Evolutionary conservation across 1,284 basidiomycete genomes (phyloP).

Genomic region (Tilletia horrida): DNA sequence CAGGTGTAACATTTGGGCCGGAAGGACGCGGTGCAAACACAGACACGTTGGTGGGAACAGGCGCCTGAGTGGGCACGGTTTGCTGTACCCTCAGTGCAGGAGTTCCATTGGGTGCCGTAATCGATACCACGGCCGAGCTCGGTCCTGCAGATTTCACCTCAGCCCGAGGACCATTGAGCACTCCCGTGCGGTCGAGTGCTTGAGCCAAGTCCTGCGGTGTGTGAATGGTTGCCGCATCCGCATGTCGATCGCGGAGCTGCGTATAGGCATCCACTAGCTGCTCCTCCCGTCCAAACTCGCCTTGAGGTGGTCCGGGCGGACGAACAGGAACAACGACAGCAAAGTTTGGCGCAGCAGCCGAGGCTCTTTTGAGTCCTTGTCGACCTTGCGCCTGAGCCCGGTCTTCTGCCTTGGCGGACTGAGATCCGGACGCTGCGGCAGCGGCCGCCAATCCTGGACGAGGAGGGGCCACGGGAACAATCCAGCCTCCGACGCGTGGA

Average conservation of each 20-base stretch:
- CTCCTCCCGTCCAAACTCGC: slow-evolving; percentile 10
- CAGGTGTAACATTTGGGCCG: not conserved
- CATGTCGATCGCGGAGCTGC: not conserved
- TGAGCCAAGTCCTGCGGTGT: not conserved
- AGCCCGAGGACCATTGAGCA: not conserved
- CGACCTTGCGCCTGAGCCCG: not conserved
- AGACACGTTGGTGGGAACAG: no score
- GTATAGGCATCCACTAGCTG: not conserved
- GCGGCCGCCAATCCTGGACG: not conserved
- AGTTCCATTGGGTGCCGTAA: no score
- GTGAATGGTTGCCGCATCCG: not conserved
- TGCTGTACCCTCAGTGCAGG: no score
- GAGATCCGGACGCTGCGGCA: no score
- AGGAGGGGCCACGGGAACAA: not conserved
- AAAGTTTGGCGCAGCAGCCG: not conserved
- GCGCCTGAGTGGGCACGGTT: no score
- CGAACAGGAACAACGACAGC: slow-evolving; percentile 4
- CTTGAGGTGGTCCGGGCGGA: not conserved
- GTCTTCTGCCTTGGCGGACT: not conserved
- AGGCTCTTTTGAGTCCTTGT: not conserved
- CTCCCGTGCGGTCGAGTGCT: not conserved
- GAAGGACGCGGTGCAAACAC: no score
- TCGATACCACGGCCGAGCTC: no score
- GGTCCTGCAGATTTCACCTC: not conserved
- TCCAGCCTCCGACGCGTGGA: slow-evolving; percentile 8